A percentile compares a stretch with the other conserved stretches of the same genome.
These are phyloP conservation scores for Trichoderma semiorbis DNA, from an alignment of 2,329 filamentous ascomycete species.

Conservation along the genomic window DNA sequence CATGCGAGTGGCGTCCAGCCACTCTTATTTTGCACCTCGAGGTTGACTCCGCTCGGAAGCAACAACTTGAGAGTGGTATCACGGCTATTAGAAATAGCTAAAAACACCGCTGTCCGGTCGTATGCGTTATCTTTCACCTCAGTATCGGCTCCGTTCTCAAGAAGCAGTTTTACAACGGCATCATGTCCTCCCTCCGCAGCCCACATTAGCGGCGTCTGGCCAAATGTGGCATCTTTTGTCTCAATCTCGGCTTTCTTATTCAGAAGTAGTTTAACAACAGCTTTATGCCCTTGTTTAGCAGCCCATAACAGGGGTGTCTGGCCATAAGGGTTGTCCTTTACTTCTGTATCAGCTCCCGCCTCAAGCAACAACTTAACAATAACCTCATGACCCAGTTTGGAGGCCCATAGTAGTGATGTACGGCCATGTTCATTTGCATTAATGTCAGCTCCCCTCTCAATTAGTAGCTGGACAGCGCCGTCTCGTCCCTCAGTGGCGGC, in stretches of 20 bases:
- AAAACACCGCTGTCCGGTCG: background rate
- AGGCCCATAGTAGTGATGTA: background rate
- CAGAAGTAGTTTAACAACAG: background rate
- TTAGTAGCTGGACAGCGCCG: background rate
- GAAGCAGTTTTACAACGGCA: background rate
- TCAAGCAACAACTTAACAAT: background rate
- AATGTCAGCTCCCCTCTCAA: background rate
- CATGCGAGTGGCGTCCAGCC: too few species aligned
- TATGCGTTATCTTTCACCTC: background rate
- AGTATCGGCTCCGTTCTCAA: background rate
- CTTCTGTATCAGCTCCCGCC: background rate
- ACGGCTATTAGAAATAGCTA: background rate
- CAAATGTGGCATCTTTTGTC: background rate
- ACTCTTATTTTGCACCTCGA: background rate
- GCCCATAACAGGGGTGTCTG: background rate
- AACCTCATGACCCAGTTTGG: background rate
- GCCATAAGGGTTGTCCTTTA: background rate
- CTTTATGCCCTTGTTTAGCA: accelerated
- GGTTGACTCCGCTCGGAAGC: background rate
- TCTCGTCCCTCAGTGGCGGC: background rate
- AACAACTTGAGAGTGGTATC: background rate
- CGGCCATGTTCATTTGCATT: background rate
- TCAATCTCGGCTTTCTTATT: background rate
- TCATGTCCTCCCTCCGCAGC: background rate
- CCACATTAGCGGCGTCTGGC: background rate